Percentiles rank a stretch among this genome's conserved stretches.
These are phyloP conservation scores for Xerocomus tenax DNA, from an alignment of 1,284 basidiomycete species.

Conservation along the genomic window DNA sequence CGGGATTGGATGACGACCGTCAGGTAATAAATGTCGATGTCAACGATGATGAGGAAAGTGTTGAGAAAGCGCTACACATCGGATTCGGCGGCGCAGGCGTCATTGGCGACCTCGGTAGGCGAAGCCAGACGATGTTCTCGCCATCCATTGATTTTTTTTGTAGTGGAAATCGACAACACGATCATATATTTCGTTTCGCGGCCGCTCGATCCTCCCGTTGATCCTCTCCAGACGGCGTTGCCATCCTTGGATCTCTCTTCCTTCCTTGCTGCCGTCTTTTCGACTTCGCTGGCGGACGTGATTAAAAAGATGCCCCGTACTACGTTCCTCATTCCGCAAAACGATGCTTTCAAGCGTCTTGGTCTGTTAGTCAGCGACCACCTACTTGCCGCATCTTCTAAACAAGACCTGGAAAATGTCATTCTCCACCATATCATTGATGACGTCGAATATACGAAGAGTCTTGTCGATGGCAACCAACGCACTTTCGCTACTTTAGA, in stretches of 20 bases:
- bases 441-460: conserved; percentile 66
- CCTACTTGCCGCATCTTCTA: conserved; percentile 67
- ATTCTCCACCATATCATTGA: conserved; percentile 80
- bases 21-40: conserved; percentile 75
- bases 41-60: conserved; percentile 39
- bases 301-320: conserved; percentile 64
- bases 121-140: not conserved
- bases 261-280: conserved; percentile 85
- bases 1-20: conserved; percentile 53
- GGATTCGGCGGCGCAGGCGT: conserved; percentile 80
- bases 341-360: conserved; percentile 78
- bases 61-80: conserved; percentile 48
- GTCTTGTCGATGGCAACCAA: conserved; percentile 54
- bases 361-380: conserved; percentile 82
- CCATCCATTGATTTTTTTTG: conserved; percentile 11
- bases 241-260: conserved; percentile 78
- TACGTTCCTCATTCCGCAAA: conserved; percentile 83
- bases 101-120: conserved; percentile 67
- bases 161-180: conserved; percentile 68
- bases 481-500: conserved; percentile 66
- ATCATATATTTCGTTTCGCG: conserved; percentile 87
- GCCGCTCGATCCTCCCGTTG: conserved; percentile 73
- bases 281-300: conserved; percentile 67
- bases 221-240: conserved; percentile 75
- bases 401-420: conserved; percentile 72